Evolutionary conservation across 495 filamentous ascomycete species (phyloP).

Genomic region (Tuber indicum): DNA sequence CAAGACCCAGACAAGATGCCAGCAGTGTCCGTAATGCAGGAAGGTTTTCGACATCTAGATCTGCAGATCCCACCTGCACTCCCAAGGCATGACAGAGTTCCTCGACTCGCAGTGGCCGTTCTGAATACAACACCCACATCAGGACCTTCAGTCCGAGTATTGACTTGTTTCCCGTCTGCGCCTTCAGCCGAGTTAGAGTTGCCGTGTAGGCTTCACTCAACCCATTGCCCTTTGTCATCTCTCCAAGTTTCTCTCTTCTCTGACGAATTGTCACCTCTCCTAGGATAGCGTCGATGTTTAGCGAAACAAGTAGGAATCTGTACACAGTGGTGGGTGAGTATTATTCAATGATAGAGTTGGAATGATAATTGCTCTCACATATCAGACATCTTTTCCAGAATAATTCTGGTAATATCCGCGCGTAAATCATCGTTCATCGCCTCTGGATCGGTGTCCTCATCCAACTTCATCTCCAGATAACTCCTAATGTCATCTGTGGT

Average conservation of each 20-base stretch:
- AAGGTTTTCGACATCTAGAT: not conserved
- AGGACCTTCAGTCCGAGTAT: not conserved
- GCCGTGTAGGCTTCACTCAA: not conserved
- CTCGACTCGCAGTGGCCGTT: not conserved
- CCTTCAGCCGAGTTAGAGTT: not conserved
- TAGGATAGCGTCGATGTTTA: not conserved
- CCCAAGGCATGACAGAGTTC: not conserved
- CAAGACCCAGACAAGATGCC: not conserved
- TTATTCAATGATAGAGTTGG: not conserved
- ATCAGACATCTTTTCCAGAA: not conserved
- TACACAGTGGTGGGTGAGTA: not conserved
- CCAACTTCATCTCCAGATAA: not conserved
- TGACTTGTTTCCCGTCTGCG: not conserved
- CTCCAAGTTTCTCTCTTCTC: not conserved
- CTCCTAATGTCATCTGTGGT: not conserved
- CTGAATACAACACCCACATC: not conserved
- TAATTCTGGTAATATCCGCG: not conserved
- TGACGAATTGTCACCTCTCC: not conserved
- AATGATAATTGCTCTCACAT: not conserved
- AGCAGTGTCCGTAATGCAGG: not conserved
- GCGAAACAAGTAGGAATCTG: not conserved
- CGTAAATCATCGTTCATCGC: not conserved
- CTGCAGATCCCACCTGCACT: not conserved
- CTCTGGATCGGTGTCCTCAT: not conserved
- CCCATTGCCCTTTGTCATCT: not conserved